These are phyloP conservation scores for Leishmania martiniquensis DNA, from an alignment of 208 protist species.

Conservation along the genomic window DNA sequence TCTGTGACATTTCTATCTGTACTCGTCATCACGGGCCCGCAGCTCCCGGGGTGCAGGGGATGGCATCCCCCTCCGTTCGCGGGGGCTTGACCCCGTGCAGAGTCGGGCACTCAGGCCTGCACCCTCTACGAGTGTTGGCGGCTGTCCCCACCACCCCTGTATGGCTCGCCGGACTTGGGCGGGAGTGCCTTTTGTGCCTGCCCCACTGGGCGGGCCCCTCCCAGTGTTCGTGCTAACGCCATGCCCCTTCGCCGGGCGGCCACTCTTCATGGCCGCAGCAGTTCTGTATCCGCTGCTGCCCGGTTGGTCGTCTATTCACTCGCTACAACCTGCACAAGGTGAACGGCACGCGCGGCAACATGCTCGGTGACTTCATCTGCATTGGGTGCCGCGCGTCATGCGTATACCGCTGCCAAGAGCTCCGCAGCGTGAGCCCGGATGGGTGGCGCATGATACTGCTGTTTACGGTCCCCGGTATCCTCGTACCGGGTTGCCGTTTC, in stretches of 20 bases:
- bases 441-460: conserved; percentile 72
- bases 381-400: conserved; percentile 68
- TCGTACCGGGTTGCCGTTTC: conserved; percentile 62
- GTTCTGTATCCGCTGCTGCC: conserved; percentile 67
- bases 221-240: conserved; percentile 72
- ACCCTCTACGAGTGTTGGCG: conserved; percentile 81
- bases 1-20: not conserved
- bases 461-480: conserved; percentile 38
- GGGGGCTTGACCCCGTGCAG: conserved; percentile 68
- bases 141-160: conserved; percentile 61
- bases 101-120: conserved; percentile 68
- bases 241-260: conserved; percentile 71
- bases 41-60: conserved; percentile 47
- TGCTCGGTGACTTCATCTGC: conserved; percentile 80
- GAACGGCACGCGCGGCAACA: conserved; percentile 69
- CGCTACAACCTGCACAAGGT: conserved; percentile 88
- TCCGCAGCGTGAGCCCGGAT: conserved; percentile 53
- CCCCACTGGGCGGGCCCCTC: conserved; percentile 54
- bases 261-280: conserved; percentile 76
- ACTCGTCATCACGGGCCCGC: conserved; percentile 38
- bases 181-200: conserved; percentile 48
- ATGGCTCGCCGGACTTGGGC: conserved; percentile 61
- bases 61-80: conserved; percentile 52
- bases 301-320: conserved; percentile 64
- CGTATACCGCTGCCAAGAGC: conserved; percentile 79